phyloP scores from a whole-genome alignment of 176 grass and related monocot species.

The Cenchrus americanus region DNA sequence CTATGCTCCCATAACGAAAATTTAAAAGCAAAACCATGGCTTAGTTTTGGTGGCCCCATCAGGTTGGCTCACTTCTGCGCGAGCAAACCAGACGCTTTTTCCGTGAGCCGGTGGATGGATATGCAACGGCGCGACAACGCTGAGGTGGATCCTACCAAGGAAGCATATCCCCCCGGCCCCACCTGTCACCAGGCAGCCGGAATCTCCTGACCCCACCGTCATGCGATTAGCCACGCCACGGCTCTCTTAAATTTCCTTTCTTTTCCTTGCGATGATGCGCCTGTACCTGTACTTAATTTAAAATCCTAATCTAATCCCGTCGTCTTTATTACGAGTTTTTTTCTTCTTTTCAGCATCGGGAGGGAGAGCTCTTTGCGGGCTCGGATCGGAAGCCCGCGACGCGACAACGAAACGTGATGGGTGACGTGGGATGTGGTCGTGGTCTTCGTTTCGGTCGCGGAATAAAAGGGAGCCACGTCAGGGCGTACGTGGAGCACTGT shows the following conservation, averaged over 20 bases:
- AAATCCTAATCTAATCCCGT: background rate
- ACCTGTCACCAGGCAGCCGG: slow-evolving; percentile 14
- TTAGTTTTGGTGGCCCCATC: no score
- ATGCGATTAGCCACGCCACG: background rate
- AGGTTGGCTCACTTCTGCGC: background rate
- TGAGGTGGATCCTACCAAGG: slow-evolving; percentile 44
- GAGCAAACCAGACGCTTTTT: background rate
- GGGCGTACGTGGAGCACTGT: slow-evolving; percentile 2
- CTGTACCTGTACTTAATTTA: no score
- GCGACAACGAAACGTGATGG: no score
- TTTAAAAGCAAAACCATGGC: no score
- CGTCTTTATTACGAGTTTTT: background rate
- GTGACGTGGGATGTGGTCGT: no score
- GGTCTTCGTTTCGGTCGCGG: background rate
- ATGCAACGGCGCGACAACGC: slow-evolving; percentile 19
- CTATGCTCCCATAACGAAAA: background rate
- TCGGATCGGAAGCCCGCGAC: no score
- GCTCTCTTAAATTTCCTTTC: background rate
- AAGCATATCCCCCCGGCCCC: slow-evolving; percentile 1
- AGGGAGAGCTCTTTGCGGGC: no score
- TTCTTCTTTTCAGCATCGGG: background rate
- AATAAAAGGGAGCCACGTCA: background rate
- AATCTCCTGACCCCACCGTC: slow-evolving; percentile 2
- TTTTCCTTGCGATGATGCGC: background rate
- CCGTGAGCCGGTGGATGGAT: background rate